phyloP scores from a whole-genome alignment of 2,329 filamentous ascomycete genomes.

The Albophoma yamanashiensis region DNA sequence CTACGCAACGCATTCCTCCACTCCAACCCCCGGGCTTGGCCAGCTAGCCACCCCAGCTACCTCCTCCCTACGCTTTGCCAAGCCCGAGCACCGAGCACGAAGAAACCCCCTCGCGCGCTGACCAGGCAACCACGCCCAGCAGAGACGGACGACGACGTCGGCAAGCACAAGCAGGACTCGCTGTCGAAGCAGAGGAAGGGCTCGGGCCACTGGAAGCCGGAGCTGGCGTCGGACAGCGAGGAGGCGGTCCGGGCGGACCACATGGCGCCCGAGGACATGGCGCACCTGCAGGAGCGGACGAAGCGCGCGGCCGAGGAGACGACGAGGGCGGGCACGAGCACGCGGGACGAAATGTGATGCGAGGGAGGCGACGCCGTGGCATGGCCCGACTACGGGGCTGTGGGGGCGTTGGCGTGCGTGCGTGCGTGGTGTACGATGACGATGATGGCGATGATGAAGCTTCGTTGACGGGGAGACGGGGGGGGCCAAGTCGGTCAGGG shows the following conservation, averaged over 20 bases:
- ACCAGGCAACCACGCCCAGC: neutral
- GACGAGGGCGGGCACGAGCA: slow-evolving; percentile 36
- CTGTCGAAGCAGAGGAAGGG: slow-evolving; percentile 59
- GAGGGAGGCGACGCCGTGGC: slow-evolving; percentile 5
- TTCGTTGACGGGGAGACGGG: neutral
- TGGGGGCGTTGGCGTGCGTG: neutral
- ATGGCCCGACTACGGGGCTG: neutral
- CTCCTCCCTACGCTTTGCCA: too few species aligned
- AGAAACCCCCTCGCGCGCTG: neutral
- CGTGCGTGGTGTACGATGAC: too few species aligned
- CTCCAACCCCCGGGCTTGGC: neutral
- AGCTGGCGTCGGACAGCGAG: slow-evolving; percentile 70
- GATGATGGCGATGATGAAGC: neutral
- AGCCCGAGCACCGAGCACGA: neutral
- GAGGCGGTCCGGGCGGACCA: slow-evolving; percentile 64
- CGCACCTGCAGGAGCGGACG: slow-evolving; percentile 47
- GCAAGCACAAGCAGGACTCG: slow-evolving; percentile 51
- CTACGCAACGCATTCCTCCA: too few species aligned
- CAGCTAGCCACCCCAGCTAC: neutral
- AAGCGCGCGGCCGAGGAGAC: slow-evolving; percentile 38
- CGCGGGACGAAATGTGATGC: slow-evolving; percentile 33
- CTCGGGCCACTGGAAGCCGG: slow-evolving; percentile 64
- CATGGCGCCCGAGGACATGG: slow-evolving; percentile 25
- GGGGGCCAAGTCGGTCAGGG: neutral
- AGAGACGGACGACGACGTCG: slow-evolving; percentile 30